Conservation (phyloP, 2,329 filamentous ascomycete species). For the Exophiala viscosa region DNA sequence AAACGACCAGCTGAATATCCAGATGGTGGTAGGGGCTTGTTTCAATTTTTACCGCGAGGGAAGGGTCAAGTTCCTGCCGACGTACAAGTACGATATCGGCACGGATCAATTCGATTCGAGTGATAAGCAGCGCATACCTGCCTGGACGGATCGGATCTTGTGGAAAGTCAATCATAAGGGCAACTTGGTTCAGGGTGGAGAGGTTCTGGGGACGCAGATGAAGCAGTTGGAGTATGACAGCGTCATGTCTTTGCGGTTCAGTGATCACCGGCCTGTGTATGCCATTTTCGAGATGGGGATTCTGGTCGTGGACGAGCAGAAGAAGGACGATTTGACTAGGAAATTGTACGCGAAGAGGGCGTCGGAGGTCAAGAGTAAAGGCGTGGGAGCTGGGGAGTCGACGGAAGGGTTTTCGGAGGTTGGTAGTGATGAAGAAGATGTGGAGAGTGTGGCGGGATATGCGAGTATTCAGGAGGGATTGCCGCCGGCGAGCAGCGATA, state of each 20-base stretch:
- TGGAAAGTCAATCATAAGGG: conserved; percentile 52
- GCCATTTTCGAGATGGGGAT: conserved; percentile 82
- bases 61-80: conserved; percentile 81
- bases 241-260: conserved; percentile 80
- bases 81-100: conserved; percentile 92
- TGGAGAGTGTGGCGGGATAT: conserved; percentile 78
- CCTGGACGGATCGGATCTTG: conserved; percentile 93
- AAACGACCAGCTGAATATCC: conserved; percentile 68
- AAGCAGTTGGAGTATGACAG: conserved; percentile 78
- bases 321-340: conserved; percentile 68
- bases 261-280: conserved; percentile 94
- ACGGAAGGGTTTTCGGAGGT: conserved; percentile 59
- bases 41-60: conserved; percentile 93
- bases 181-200: conserved; percentile 15
- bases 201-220: conserved; percentile 62
- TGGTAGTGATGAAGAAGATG: conserved; percentile 37
- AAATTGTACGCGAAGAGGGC: conserved; percentile 66
- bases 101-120: conserved; percentile 89
- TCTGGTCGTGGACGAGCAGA: conserved; percentile 70
- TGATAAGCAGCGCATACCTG: conserved; percentile 87
- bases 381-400: conserved; percentile 48
- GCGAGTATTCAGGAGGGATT: conserved; percentile 77
- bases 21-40: conserved; percentile 88
- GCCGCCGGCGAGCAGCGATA: conserved; percentile 60
- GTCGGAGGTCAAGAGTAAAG: conserved; percentile 59